These are phyloP conservation scores for Solanum tarapatanum DNA, from an alignment of 257 asterid species.

Conservation along the genomic window DNA sequence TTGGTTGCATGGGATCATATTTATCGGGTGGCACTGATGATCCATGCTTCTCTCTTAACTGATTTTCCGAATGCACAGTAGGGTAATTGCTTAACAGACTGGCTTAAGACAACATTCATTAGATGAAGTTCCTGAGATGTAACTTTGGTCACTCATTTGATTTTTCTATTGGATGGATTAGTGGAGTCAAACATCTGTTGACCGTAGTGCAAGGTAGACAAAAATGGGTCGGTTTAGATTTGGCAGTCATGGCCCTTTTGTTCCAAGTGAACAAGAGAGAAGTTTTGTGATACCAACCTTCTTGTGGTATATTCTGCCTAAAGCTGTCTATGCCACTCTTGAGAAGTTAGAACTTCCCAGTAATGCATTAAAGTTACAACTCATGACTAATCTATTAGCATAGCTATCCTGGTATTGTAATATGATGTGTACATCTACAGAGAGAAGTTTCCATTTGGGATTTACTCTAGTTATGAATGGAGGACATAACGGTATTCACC, in stretches of 20 bases:
- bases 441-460: neutral
- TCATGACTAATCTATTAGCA: neutral
- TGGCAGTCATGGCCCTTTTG: neutral
- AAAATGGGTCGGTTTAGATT: neutral
- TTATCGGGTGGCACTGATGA: neutral
- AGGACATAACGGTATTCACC: neutral
- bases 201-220: neutral
- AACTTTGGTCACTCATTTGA: neutral
- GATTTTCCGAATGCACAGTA: neutral
- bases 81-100: neutral
- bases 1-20: neutral
- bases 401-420: neutral
- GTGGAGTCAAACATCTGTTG: neutral
- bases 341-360: neutral
- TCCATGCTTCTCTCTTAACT: neutral
- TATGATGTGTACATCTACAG: neutral
- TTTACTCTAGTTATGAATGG: neutral
- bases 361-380: neutral
- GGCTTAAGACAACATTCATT: neutral
- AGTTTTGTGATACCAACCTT: neutral
- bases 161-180: neutral
- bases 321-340: neutral
- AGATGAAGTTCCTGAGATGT: neutral
- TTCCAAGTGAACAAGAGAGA: neutral
- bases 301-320: neutral